Percentiles rank a stretch among this genome's conserved stretches.
phyloP scores from a whole-genome alignment of 139 green algal species.

The Tetraselmis striata region DNA sequence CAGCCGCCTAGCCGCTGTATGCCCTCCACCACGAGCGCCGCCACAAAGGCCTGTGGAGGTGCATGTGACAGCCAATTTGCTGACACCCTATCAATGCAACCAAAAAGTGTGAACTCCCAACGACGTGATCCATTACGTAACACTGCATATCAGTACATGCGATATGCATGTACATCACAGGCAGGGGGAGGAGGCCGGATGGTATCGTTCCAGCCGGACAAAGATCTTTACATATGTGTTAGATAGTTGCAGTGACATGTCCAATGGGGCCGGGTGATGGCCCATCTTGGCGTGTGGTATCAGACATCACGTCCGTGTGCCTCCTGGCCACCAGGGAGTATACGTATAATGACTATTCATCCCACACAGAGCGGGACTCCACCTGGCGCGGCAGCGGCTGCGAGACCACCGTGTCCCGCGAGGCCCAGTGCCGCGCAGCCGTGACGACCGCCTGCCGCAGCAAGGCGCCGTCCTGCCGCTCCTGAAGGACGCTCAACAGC shows the following conservation, averaged over 20 bases:
- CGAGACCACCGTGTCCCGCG: neutral
- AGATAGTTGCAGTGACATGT: too few relatives aligned
- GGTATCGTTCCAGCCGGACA: too few relatives aligned
- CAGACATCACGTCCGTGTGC: neutral
- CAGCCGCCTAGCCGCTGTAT: neutral
- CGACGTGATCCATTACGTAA: neutral
- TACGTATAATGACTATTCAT: neutral
- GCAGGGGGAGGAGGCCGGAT: neutral
- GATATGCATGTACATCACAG: neutral
- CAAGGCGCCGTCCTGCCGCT: neutral
- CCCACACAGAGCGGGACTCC: too few relatives aligned
- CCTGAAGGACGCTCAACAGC: neutral
- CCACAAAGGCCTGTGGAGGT: neutral
- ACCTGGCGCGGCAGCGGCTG: neutral
- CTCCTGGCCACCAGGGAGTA: too few relatives aligned
- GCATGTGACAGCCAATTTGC: too few relatives aligned
- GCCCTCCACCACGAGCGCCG: neutral
- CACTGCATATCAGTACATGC: neutral
- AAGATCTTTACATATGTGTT: too few relatives aligned
- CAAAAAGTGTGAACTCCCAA: too few relatives aligned
- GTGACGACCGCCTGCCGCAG: neutral
- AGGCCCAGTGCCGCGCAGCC: neutral
- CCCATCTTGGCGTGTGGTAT: neutral
- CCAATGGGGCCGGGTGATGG: too few relatives aligned
- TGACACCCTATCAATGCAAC: too few relatives aligned